These are phyloP conservation scores for Barnettozyma vustinii DNA, from an alignment of 805 yeast genomes.

Conservation along the genomic window DNA sequence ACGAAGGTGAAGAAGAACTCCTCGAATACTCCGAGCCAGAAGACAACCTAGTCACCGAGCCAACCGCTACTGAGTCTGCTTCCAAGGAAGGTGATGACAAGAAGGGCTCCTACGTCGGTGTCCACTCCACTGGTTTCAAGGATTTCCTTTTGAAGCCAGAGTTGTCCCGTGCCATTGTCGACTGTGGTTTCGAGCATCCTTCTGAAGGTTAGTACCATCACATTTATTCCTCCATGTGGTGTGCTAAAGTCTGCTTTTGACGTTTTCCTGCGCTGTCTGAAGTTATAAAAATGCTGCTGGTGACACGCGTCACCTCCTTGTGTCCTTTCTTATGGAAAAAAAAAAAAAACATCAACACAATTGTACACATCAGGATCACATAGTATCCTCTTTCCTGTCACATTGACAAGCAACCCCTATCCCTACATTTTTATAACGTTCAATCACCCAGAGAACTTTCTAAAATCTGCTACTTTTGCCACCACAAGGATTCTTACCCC, in stretches of 20 bases:
- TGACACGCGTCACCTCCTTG: background rate
- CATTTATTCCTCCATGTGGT: background rate
- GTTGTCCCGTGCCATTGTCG: constrained; percentile 93
- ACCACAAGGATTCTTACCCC: background rate
- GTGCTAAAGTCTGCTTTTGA: background rate
- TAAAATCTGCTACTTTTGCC: background rate
- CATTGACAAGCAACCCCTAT: background rate
- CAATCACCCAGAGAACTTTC: background rate
- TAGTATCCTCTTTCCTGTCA: background rate
- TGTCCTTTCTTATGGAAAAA: background rate
- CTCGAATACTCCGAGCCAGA: constrained; percentile 98
- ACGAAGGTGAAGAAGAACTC: constrained; percentile 98
- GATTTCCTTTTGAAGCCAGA: constrained; percentile 97
- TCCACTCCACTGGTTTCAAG: constrained; percentile 97
- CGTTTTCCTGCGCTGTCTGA: background rate
- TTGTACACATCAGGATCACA: background rate
- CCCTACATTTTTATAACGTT: background rate
- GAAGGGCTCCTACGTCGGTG: constrained; percentile 97
- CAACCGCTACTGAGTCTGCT: constrained; percentile 38
- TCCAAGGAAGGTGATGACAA: constrained; percentile 62
- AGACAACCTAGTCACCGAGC: constrained; percentile 67
- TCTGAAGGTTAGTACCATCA: constrained; percentile 80
- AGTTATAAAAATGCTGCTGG: constrained; percentile 2
- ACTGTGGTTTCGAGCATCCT: constrained; percentile 99
- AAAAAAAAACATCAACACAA: background rate